These are phyloP conservation scores for Telopea speciosissima DNA, from an alignment of 177 flowering plant genomes.

Conservation along the genomic window DNA sequence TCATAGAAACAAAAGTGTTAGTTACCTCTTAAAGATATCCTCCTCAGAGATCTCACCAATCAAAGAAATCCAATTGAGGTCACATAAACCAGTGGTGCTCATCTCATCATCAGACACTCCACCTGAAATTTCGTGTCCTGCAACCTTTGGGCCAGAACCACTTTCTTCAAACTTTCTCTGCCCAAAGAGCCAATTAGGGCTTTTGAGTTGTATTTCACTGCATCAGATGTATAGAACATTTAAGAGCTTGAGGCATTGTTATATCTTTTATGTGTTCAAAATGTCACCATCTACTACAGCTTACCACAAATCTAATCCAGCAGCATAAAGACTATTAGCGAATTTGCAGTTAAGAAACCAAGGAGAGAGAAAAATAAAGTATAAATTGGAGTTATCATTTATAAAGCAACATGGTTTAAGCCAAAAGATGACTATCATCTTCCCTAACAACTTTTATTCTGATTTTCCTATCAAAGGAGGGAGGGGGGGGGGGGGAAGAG, in stretches of 20 bases:
- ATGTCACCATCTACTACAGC: background rate
- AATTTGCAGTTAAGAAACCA: background rate
- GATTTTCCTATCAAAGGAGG: no score
- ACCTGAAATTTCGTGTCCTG: constrained; percentile 29
- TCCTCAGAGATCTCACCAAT: constrained; percentile 46
- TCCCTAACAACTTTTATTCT: no score
- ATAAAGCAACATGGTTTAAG: no score
- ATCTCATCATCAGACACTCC: constrained; percentile 26
- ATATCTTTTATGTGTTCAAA: background rate
- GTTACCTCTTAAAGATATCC: constrained; percentile 69
- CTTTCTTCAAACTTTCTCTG: constrained; percentile 76
- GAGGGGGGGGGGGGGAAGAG: no score
- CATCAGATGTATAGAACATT: constrained; percentile 12
- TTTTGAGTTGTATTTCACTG: constrained; percentile 95
- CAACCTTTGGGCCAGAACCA: constrained; percentile 40
- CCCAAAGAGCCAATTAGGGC: constrained; percentile 98
- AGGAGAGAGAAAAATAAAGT: background rate
- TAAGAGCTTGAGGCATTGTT: constrained; percentile 2
- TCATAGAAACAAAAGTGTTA: background rate
- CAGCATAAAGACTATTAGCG: background rate
- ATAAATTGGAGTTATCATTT: background rate
- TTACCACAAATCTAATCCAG: background rate
- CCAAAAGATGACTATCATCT: no score
- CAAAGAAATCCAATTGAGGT: constrained; percentile 62
- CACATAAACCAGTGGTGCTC: constrained; percentile 26